Evolutionary conservation across 1,284 basidiomycete species (phyloP), one percentile per base, ranked within the genome.

Genomic region (Rhizoctonia solani): DNA sequence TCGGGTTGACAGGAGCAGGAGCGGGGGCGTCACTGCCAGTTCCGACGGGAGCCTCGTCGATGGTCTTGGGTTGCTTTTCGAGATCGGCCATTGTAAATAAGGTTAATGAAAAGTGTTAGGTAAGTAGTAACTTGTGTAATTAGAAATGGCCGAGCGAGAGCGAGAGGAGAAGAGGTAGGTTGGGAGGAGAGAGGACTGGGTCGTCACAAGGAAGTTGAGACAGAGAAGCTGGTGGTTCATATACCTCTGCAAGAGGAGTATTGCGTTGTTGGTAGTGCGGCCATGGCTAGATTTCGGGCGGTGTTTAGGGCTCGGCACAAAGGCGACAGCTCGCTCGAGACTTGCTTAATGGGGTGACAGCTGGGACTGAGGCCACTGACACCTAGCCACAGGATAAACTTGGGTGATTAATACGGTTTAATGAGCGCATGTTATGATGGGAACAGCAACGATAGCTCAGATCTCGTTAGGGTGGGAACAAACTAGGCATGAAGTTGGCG

Each of bases 21-120:
- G 37, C 54, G 39, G 21, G 29, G 44, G 23, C 19, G 19, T 56
- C 39, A 41, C 39, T 44, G n/a, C 39, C 39, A 56, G 54, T 42
- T 37, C 53, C 53, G 39, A 56, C 54, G 23, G 54, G 54, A 41
- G 54, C 54, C 34, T 56, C 54, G 54, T 56, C 54, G 23, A 56
- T 56, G 39, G 54, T 56, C 39, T 42, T 56, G 54, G 54, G 54
- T 37, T 56, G 54, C 54, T 56, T 56, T 41, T 56, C 54, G 39
- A 56, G 37, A 56, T 56, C 54, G 54, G 54, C 54, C 54, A 56
- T 56, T 56, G 54, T 56, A 44, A 21, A 25, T 19, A 41, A 42
- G 21, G 11, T 19, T n/a, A n/a, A n/a, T n/a, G n/a, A n/a, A n/a
- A n/a, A n/a, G n/a, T n/a, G n/a, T n/a, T n/a, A n/a, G n/a, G n/a